Evolutionary conservation across 2,329 filamentous ascomycete species (phyloP).

Genomic region (Fusarium falciforme): DNA sequence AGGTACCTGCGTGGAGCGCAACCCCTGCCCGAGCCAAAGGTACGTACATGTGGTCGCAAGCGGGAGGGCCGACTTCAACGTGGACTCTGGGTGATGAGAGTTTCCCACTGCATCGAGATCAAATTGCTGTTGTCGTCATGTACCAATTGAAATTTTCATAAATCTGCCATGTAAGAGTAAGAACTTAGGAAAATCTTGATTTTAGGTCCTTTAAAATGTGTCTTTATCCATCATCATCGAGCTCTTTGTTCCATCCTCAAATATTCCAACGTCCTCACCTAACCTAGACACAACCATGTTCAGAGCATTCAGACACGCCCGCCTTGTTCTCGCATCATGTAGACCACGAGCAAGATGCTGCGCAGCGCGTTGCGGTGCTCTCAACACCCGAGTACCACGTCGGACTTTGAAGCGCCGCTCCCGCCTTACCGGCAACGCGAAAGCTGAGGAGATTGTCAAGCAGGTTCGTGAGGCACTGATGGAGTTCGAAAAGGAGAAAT

Average conservation of each 20-base stretch:
- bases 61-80: neutral
- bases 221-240: neutral
- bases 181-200: neutral
- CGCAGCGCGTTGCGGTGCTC: neutral
- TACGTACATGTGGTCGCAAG: neutral
- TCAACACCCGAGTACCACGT: neutral
- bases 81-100: neutral
- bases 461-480: neutral
- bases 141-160: neutral
- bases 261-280: neutral
- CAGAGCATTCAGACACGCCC: neutral
- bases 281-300: neutral
- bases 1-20: slow-evolving; percentile 32
- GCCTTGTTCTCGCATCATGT: neutral
- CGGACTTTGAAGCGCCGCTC: neutral
- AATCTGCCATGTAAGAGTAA: neutral
- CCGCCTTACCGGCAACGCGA: neutral
- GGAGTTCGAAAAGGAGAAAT: neutral
- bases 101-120: neutral
- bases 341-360: neutral
- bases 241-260: neutral
- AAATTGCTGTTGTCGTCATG: neutral
- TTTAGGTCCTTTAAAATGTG: neutral
- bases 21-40: neutral
- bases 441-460: neutral